Conservation (phyloP, 495 filamentous ascomycete species). For the Aspergillus olivimuriae region DNA sequence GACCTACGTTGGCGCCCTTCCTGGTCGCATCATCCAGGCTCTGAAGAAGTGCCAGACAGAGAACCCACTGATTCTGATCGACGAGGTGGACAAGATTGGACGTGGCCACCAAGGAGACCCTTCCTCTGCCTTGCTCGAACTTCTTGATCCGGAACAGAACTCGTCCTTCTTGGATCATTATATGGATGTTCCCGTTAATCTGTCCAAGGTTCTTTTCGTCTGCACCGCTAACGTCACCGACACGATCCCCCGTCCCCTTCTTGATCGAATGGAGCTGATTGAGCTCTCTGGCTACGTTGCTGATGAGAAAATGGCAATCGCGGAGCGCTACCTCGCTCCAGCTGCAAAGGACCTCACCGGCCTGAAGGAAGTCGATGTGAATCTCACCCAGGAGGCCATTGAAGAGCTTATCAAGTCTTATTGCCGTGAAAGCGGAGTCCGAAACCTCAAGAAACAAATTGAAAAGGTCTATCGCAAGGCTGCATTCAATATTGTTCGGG, state of each 20-base stretch:
- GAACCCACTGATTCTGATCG: constrained; percentile 93
- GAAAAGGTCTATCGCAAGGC: constrained; percentile 98
- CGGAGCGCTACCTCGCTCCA: constrained; percentile 85
- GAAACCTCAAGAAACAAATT: constrained; percentile 98
- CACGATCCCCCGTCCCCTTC: constrained; percentile 88
- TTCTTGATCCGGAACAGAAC: constrained; percentile 97
- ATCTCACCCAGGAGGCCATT: constrained; percentile 76
- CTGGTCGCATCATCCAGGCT: constrained; percentile 94
- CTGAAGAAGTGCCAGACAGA: constrained; percentile 99
- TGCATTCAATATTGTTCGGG: constrained; percentile 93
- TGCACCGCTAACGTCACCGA: constrained; percentile 99
- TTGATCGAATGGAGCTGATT: constrained; percentile 98
- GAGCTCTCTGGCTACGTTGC: constrained; percentile 94
- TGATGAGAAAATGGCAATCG: constrained; percentile 99
- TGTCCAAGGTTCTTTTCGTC: constrained; percentile 97
- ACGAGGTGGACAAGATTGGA: constrained; percentile 98
- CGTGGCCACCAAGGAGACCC: constrained; percentile 94
- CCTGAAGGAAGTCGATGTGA: constrained; percentile 83
- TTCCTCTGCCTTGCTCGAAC: constrained; percentile 85
- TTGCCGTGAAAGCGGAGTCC: constrained; percentile 92
- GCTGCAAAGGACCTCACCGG: constrained; percentile 87
- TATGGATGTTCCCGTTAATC: constrained; percentile 96
- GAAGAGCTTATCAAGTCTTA: constrained; percentile 98
- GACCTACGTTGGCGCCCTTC: constrained; percentile 94
- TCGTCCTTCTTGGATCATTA: constrained; percentile 97